phyloP scores from a whole-genome alignment of 352 stramenopile species.

The Phytopythium montanum region DNA sequence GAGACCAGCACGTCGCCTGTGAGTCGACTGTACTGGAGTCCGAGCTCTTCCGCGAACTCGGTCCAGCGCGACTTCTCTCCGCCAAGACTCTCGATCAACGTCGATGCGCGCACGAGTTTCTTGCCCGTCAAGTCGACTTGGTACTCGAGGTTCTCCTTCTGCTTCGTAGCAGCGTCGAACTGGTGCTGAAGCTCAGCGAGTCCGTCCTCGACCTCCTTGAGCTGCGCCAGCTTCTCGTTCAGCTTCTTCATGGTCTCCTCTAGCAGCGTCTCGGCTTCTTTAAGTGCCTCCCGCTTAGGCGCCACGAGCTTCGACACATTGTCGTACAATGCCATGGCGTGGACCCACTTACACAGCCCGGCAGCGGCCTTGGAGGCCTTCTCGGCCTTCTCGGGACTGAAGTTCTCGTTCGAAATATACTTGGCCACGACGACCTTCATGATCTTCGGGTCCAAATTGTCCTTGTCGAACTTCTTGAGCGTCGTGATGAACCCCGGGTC shows the following conservation, averaged over 20 bases:
- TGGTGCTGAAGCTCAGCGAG: slow-evolving; percentile 83
- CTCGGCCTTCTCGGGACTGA: slow-evolving; percentile 89
- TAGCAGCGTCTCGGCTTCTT: slow-evolving; percentile 78
- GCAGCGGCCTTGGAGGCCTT: slow-evolving; percentile 92
- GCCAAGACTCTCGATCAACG: slow-evolving; percentile 91
- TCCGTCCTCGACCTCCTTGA: slow-evolving; percentile 91
- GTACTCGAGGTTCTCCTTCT: slow-evolving; percentile 91
- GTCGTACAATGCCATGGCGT: slow-evolving; percentile 93
- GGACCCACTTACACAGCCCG: slow-evolving; percentile 93
- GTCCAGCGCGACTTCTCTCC: slow-evolving; percentile 92
- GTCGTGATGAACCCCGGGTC: slow-evolving; percentile 91
- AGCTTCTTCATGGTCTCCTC: slow-evolving; percentile 89
- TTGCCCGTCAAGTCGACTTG: slow-evolving; percentile 93
- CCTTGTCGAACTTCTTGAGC: slow-evolving; percentile 90
- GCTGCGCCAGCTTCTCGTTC: slow-evolving; percentile 87
- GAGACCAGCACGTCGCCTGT: slow-evolving; percentile 92
- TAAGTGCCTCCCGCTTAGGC: slow-evolving; percentile 89
- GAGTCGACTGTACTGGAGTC: slow-evolving; percentile 83
- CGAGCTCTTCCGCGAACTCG: slow-evolving; percentile 82
- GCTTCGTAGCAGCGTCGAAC: slow-evolving; percentile 85
- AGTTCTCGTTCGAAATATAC: slow-evolving; percentile 91
- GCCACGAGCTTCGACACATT: slow-evolving; percentile 92
- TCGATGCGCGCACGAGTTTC: slow-evolving; percentile 91
- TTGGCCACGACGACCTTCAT: slow-evolving; percentile 88
- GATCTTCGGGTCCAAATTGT: slow-evolving; percentile 85